Percentiles rank a stretch among this genome's conserved stretches.
Conservation (phyloP, 495 filamentous ascomycete species). For the Xylaria telfairii region DNA sequence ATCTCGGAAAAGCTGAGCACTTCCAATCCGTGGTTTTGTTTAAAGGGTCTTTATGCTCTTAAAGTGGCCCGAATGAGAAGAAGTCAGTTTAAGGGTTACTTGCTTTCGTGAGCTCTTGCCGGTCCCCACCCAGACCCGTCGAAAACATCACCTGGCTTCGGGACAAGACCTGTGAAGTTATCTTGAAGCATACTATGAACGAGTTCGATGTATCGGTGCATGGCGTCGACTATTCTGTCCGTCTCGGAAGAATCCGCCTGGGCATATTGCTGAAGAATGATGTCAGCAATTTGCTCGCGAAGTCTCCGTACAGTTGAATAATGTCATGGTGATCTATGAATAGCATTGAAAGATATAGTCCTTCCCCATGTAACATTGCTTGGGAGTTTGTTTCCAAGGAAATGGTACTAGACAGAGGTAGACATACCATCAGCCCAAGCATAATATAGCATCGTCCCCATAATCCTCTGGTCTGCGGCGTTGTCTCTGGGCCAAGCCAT, state of each 20-base stretch:
- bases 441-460: conserved; percentile 63
- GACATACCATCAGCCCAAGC: conserved; percentile 55
- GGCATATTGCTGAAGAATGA: conserved; percentile 56
- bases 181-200: conserved; percentile 60
- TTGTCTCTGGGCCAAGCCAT: conserved; percentile 67
- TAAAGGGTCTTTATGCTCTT: background rate
- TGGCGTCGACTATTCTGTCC: conserved; percentile 45
- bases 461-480: conserved; percentile 49
- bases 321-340: background rate
- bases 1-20: background rate
- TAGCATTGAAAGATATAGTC: background rate
- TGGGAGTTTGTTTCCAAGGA: background rate
- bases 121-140: conserved; percentile 52
- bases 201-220: conserved; percentile 48
- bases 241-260: conserved; percentile 50
- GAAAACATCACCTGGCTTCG: conserved; percentile 47
- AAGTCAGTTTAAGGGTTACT: background rate
- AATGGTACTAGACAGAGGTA: background rate
- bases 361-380: conserved; percentile 15
- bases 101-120: conserved; percentile 55
- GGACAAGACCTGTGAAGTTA: conserved; percentile 56
- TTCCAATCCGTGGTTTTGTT: background rate
- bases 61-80: conserved; percentile 24
- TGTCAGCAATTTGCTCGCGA: conserved; percentile 29
- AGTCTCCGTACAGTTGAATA: conserved; percentile 8